Percentiles rank a stretch among this genome's conserved stretches.
Evolutionary conservation across 2,329 filamentous ascomycete species (phyloP).

Genomic region (Dothideomycetes sp.): DNA sequence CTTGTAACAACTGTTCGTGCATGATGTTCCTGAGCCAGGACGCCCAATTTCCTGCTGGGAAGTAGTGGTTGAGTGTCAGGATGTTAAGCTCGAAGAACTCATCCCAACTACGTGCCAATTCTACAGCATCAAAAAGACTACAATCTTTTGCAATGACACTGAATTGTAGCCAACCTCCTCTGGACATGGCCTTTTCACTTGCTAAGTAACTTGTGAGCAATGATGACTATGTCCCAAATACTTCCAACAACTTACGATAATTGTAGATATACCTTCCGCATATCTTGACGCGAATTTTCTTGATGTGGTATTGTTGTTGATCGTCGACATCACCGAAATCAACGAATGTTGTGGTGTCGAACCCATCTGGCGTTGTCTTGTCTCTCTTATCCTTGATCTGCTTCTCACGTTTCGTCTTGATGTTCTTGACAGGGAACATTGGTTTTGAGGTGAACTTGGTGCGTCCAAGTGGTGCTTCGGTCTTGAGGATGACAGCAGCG

Average conservation of each 20-base stretch:
- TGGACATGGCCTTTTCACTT: constrained; percentile 37
- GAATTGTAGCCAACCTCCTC: constrained; percentile 43
- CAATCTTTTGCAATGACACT: constrained; percentile 43
- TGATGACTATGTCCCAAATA: background rate
- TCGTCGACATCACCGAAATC: constrained; percentile 32
- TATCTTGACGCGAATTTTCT: constrained; percentile 37
- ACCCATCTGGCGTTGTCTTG: constrained; percentile 4
- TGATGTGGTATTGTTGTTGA: constrained; percentile 24
- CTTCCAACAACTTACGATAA: constrained; percentile 28
- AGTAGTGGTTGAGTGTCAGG: constrained; percentile 38
- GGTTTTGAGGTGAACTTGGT: constrained; percentile 10
- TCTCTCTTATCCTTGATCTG: constrained; percentile 17
- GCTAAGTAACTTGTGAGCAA: constrained; percentile 1
- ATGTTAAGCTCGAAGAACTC: constrained; percentile 43
- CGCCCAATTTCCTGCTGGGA: constrained; percentile 39
- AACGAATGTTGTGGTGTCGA: constrained; percentile 20
- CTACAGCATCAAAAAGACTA: constrained; percentile 35
- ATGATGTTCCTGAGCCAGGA: constrained; percentile 32
- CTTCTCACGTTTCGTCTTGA: constrained; percentile 27
- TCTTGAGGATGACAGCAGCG: background rate
- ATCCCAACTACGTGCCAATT: constrained; percentile 43
- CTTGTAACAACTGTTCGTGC: constrained; percentile 33
- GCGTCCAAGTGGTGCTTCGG: constrained; percentile 2
- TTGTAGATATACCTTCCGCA: constrained; percentile 44
- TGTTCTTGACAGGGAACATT: constrained; percentile 8